Evolutionary conservation across 257 asterid species (phyloP), one percentile per base, ranked within the genome.

Genomic region (Scutellaria barbata): DNA sequence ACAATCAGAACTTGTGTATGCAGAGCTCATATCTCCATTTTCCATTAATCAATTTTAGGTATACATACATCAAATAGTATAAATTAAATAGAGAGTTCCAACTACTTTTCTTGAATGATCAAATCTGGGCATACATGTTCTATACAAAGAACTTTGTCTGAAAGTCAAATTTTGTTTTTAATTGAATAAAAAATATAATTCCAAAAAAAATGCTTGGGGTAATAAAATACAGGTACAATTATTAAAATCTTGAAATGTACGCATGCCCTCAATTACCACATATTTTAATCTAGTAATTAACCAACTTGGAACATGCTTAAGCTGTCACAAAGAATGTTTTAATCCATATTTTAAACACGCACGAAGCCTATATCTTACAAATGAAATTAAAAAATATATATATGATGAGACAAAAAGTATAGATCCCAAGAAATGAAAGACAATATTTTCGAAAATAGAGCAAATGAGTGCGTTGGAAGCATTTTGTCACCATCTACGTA

Each of bases 381-480:
- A 22, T 22, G 25, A 22, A 2, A n/a, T n/a, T 22, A 22, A 22
- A 22, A 22, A 22, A 22, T 22, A 22, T 22, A 22, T 22, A 22
- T 22, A 22, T 77, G 83, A 79, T 66, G 84, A 69, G 70, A 66
- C 79, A 79, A 53, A 79, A 73, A 72, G 58, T 66, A 69, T 63
- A 55, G 88, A 86, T 88, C 90, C 92, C 82, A 63, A 79, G 63
- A 75, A 70, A 18, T 62, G 78, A 77, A 69, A 78, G 90, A 84
- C 90, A 86, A 86, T 82, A 70, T 56, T 74, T 69, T 82, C 40
- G 82, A 78, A 73, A 77, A 74, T 69, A 39, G 85, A 74, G 88
- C 69, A 63, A 77, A 75, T 71, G 77, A 80, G 83, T 81, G 81
- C 69, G 39, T 80, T 69, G 74, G 84, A 77, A 81, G 80, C 80